Evolutionary conservation across 2,329 filamentous ascomycete genomes (phyloP).

Genomic region (Aspergillus novoparasiticus): DNA sequence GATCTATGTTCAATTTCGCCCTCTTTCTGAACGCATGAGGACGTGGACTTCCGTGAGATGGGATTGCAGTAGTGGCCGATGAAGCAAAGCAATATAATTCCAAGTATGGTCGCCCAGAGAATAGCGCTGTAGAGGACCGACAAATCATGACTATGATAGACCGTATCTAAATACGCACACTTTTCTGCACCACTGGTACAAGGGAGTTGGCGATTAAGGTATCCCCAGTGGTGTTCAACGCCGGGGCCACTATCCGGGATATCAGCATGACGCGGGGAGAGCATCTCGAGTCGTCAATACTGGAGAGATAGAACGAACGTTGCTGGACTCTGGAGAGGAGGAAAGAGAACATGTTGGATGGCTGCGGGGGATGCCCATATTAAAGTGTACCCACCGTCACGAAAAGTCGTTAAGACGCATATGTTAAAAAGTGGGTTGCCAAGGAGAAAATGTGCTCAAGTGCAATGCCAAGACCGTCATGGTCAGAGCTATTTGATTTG

Average conservation of each 20-base stretch:
- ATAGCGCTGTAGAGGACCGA: constrained; percentile 61
- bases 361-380: background rate
- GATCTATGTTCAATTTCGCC: constrained; percentile 22
- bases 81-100: constrained; percentile 50
- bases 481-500: background rate
- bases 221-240: constrained; percentile 59
- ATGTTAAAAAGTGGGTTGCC: constrained; percentile 9
- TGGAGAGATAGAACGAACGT: background rate
- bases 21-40: constrained; percentile 5
- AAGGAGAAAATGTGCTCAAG: constrained; percentile 16
- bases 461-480: constrained; percentile 6
- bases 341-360: background rate
- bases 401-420: constrained; percentile 1
- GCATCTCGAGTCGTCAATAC: constrained; percentile 10
- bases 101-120: constrained; percentile 57
- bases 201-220: constrained; percentile 55
- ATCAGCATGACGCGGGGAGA: constrained; percentile 11
- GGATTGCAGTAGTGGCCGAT: constrained; percentile 26
- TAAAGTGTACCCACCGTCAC: background rate
- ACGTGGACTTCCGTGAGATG: constrained; percentile 2
- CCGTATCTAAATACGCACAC: constrained; percentile 60
- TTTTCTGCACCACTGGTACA: constrained; percentile 61
- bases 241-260: background rate
- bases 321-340: background rate
- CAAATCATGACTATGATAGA: constrained; percentile 57